These are phyloP conservation scores for Lichtheimia ornata DNA, from an alignment of 371 early-diverging fungal genomes.

Conservation along the genomic window DNA sequence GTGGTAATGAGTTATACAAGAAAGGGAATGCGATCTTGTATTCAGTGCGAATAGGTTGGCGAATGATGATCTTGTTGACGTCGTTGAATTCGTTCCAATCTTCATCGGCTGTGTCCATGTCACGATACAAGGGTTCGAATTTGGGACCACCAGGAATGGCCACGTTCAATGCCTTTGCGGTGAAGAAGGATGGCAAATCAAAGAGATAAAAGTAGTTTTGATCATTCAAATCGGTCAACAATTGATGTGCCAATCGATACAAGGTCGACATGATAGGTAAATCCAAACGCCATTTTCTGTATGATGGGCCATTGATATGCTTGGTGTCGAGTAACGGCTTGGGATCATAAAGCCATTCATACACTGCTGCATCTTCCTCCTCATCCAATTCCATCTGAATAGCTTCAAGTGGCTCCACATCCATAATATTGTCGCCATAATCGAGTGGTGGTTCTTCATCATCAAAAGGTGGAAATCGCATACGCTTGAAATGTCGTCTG, in stretches of 20 bases:
- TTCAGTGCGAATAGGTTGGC: slow-evolving; percentile 97
- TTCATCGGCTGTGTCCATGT: slow-evolving; percentile 94
- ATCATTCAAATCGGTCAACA: slow-evolving; percentile 92
- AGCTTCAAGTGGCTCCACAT: slow-evolving; percentile 96
- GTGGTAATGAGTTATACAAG: slow-evolving; percentile 95
- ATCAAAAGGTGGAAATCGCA: slow-evolving; percentile 98
- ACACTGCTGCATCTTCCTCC: slow-evolving; percentile 92
- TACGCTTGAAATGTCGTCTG: slow-evolving; percentile 97
- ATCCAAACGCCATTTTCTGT: slow-evolving; percentile 90
- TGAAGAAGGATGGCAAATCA: slow-evolving; percentile 92
- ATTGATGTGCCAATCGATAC: slow-evolving; percentile 90
- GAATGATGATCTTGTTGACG: slow-evolving; percentile 98
- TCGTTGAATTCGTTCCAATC: slow-evolving; percentile 99
- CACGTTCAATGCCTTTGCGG: slow-evolving; percentile 97
- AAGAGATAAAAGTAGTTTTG: slow-evolving; percentile 97
- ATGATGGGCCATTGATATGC: slow-evolving; percentile 88
- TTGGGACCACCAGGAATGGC: slow-evolving; percentile 99
- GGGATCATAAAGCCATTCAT: slow-evolving; percentile 97
- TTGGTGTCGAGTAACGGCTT: slow-evolving; percentile 88
- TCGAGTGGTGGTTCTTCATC: slow-evolving; percentile 98
- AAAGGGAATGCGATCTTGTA: slow-evolving; percentile 98
- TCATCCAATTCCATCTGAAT: slow-evolving; percentile 98
- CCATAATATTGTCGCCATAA: slow-evolving; percentile 97
- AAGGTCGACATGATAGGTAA: slow-evolving; percentile 94
- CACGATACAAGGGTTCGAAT: slow-evolving; percentile 96